A percentile compares a stretch with the other conserved stretches of the same genome.
phyloP scores from a whole-genome alignment of 371 early-diverging fungal genomes.

The Entomophthora muscae region DNA sequence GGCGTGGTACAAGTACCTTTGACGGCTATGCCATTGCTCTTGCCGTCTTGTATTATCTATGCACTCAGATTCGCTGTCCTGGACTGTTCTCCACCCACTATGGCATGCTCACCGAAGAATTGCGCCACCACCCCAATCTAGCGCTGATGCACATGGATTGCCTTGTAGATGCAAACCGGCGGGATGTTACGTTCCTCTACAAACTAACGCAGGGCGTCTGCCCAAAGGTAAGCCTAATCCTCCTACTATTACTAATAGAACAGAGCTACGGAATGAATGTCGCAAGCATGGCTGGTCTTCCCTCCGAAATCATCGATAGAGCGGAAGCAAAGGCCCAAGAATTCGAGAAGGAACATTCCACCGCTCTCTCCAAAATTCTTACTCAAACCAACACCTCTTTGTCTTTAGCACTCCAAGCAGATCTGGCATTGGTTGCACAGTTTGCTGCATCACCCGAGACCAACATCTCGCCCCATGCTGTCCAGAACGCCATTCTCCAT shows the following conservation, averaged over 20 bases:
- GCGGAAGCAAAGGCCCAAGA: not conserved
- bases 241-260: not conserved
- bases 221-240: slow-evolving; percentile 32
- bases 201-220: slow-evolving; percentile 74
- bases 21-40: slow-evolving; percentile 98
- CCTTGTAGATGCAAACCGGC: slow-evolving; percentile 56
- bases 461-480: not conserved
- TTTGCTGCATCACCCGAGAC: not conserved
- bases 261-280: slow-evolving; percentile 78
- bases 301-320: slow-evolving; percentile 13
- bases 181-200: slow-evolving; percentile 92
- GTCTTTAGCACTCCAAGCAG: not conserved
- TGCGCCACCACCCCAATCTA: slow-evolving; percentile 40
- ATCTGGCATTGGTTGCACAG: not conserved
- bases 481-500: not conserved
- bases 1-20: slow-evolving; percentile 96
- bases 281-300: slow-evolving; percentile 92
- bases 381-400: not conserved
- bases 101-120: slow-evolving; percentile 72
- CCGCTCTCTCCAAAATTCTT: not conserved
- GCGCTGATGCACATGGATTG: slow-evolving; percentile 64
- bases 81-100: slow-evolving; percentile 98
- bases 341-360: not conserved
- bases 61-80: slow-evolving; percentile 67
- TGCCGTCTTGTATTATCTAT: slow-evolving; percentile 77